Evolutionary conservation across 441 rosid species (phyloP).

Genomic region (Pelargonium cotyledonis): DNA sequence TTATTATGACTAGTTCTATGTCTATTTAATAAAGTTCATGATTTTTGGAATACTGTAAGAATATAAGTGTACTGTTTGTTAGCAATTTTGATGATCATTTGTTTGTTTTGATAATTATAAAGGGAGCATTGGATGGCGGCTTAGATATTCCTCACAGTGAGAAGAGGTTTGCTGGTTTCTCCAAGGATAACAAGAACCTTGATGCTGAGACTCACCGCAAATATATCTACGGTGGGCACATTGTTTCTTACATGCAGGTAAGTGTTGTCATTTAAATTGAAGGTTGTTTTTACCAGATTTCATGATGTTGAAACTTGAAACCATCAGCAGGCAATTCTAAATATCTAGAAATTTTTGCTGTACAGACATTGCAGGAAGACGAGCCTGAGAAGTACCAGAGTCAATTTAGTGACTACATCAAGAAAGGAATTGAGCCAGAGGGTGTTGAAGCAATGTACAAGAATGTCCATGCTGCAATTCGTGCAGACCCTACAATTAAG

Average conservation of each 20-base stretch:
- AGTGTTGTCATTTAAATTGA: neutral
- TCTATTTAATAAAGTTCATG: no score
- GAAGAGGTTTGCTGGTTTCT: conserved; percentile 82
- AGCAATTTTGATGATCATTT: neutral
- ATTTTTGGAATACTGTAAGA: no score
- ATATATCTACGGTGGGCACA: conserved; percentile 76
- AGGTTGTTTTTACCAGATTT: neutral
- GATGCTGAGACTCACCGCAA: conserved; percentile 75
- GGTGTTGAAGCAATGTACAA: conserved; percentile 55
- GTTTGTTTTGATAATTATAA: neutral
- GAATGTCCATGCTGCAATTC: conserved; percentile 36
- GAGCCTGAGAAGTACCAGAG: conserved; percentile 84
- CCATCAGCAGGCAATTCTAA: neutral
- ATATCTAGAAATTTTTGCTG: neutral
- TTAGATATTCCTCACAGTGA: conserved; percentile 93
- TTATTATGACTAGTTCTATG: no score
- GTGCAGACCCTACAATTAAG: conserved; percentile 61
- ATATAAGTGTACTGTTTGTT: neutral
- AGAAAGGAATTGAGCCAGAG: conserved; percentile 74
- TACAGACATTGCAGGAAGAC: conserved; percentile 59
- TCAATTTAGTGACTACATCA: conserved; percentile 65
- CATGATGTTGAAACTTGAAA: no score
- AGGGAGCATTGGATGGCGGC: conserved; percentile 93
- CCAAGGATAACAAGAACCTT: conserved; percentile 65
- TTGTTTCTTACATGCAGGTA: conserved; percentile 72